These are phyloP conservation scores for Acacia confusa DNA, from an alignment of 306 rosid genomes.

Conservation along the genomic window DNA sequence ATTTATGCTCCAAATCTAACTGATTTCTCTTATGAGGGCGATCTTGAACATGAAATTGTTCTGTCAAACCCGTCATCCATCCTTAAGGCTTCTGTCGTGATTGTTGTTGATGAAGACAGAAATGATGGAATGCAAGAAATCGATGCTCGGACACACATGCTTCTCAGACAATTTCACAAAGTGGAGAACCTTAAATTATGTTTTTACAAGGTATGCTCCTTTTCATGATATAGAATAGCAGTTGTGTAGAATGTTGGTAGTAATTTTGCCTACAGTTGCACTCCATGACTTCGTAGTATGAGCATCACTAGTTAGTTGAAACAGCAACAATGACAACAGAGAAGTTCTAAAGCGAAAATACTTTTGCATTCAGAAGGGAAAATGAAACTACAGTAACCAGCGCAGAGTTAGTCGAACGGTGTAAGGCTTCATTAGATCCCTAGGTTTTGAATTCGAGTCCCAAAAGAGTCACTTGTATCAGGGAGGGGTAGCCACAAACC, in stretches of 20 bases:
- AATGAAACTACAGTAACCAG: neutral
- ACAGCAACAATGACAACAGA: neutral
- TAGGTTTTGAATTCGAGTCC: too few species aligned
- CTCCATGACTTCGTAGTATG: neutral
- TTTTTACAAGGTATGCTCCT: slow-evolving; percentile 43
- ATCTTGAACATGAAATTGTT: slow-evolving; percentile 30
- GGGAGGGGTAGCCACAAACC: too few species aligned
- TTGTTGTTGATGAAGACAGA: slow-evolving; percentile 39
- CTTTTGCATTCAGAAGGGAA: neutral
- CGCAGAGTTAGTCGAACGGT: too few species aligned
- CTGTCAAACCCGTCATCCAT: slow-evolving; percentile 23
- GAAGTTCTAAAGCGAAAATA: neutral
- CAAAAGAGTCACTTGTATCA: too few species aligned
- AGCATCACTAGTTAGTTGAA: neutral
- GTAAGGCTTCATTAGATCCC: too few species aligned
- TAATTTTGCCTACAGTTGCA: neutral
- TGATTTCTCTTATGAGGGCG: slow-evolving; percentile 45
- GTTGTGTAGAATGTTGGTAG: neutral
- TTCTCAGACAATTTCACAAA: slow-evolving; percentile 35
- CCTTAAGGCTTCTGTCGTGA: slow-evolving; percentile 38
- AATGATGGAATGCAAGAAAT: slow-evolving; percentile 1
- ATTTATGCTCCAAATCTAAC: slow-evolving; percentile 17
- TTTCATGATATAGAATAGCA: slow-evolving; percentile 5
- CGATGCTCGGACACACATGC: slow-evolving; percentile 1
- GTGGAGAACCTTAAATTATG: slow-evolving; percentile 35